Evolutionary conservation across 768 basidiomycete genomes (phyloP), one percentile per base, ranked within the genome.

Genomic region (Suillus americanus): DNA sequence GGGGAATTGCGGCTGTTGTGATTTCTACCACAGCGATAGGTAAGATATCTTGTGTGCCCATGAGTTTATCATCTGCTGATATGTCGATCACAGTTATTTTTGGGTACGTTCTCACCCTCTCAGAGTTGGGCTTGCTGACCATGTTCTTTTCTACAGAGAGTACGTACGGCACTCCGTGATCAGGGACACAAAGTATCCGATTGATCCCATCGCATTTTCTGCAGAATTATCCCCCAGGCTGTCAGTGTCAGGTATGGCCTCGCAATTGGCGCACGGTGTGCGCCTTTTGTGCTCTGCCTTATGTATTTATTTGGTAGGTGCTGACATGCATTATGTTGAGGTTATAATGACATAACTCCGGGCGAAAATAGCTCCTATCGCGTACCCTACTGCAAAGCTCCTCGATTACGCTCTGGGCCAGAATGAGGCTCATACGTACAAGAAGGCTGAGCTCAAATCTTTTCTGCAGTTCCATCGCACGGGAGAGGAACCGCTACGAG

Each of bases 381-480:
- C 94, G 0, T 95, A 83, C 77, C 86, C 86, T 2, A 83, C 83
- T 56, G 85, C 86, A 23, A 88, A 84, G 66, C 76, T 98, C 0
- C 86, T 99, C 38, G 97, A 98, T 73, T 80, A 77, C 56, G 85
- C 90, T 3, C 86, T 99, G 2, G 97, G 97, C 25, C 81, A 80
- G 3, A 83, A 89, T 68, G 91, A 92, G 68, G 80, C 79, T 0
- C 81, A 86, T 48, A 91, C 89, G 0, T 94, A 94, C 79, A 93
- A 92, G 71, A 94, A 94, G 74, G 91, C 90, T 0, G 88, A 90
- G 64, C 81, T 91, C 48, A 89, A 89, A 68, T 89, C 88, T 0
- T 93, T 94, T 78, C 81, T 94, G 14, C 87, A 89, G 62, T 92
- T 93, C 72, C 90, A 93, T 70, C 85, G 90, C 30, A 86, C 83